Evolutionary conservation across 1,139 yeast species (phyloP), one percentile per base, ranked within the genome.

Genomic region (Hansenula lynferdii): DNA sequence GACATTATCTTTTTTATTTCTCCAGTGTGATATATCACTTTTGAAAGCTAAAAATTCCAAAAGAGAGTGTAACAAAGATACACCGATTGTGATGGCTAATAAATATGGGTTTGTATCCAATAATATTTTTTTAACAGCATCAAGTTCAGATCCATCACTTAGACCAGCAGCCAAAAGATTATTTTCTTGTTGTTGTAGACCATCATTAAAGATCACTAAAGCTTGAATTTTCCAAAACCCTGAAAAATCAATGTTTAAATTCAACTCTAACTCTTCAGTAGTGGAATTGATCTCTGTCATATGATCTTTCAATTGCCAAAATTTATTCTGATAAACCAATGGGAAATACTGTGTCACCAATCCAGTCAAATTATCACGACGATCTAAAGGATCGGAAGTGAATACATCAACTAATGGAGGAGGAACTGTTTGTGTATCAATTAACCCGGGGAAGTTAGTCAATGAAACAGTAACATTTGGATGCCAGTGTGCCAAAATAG

Each of bases 31-130:
- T 22, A 63, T 62, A 39, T 64, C 67, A 42, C 52, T 63, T 47
- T 65, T 65, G 51, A 65, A 65, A 4, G 70, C 70, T 37, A 65
- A 49, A 35, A 65, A 57, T 40, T 65, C 70, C 43, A 65, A 58
- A 14, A 65, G 34, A 9, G 65, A 53, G 40, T 65, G 70, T 32
- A 65, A 42, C 9, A 64, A 25, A 0, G 69, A 53, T 8, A 64
- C 69, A n/a, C 39, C 43, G 17, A 57, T 48, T 1, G 70, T 65
- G 21, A 62, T 40, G 2, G 42, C 61, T 18, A 65, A 48, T 23
- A 65, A 41, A 36, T 56, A 60, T n/a, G 65, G 60, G 38, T 63
- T 65, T 7, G 68, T 63, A 25, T 64, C 70, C 14, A 62, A 35
- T 12, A 65, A 42, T 9, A 65, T 59, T 35, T 58, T 60, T 51